Base-by-base conservation (phyloP, 2,329 filamentous ascomycete species). In the Hymenoscyphus scutula region DNA sequence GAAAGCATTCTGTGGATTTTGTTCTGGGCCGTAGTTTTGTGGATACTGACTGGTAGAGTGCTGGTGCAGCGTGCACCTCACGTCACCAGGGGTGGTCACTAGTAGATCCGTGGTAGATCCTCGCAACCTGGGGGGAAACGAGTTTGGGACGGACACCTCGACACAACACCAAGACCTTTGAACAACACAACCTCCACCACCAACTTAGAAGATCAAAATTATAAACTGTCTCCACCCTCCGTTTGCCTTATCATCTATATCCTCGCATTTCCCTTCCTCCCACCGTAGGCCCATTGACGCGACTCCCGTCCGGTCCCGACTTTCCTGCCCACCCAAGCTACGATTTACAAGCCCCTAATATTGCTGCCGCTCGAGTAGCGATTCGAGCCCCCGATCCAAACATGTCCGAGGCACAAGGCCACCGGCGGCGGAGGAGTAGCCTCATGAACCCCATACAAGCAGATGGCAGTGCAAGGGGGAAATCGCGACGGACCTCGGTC, bases 371-470 rank as follows among this genome's bases (percentile, higher is more conserved):
- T 41, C 62, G 67, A 30, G 66, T 66, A 62, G 57, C 62, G 63
- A 62, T 64, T 60, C 60, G 64, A 30, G 51, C 64, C 23, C 60
- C 53, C 37, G 66, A 70, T 62, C 45, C 56, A 51, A 63, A 60
- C 4, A 72, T 71, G 67, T 64, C 69, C 8, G 64, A 64, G 53
- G 58, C 64, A 19, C 70, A 68, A n/a, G 72, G 72, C 29, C 73
- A 74, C 63, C 64, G 73, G 61, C 64, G 73, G 65, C 69, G 73
- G 67, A 64, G 68, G 58, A 74, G 71, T 55, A 73, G 70, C 61
- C 56, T 73, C 59, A 71, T 74, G 65, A 73, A 70, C 34, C 61
- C 61, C 10, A 10, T 70, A 13, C n/a, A n/a, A n/a, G n/a, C n/a
- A n/a, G 67, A 71, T 51, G 30, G 29, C 54, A 30, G 51, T 61